Percentiles rank a stretch among this genome's conserved stretches.
phyloP scores from a whole-genome alignment of 2,329 filamentous ascomycete species.

The Exophiala calicioides region DNA sequence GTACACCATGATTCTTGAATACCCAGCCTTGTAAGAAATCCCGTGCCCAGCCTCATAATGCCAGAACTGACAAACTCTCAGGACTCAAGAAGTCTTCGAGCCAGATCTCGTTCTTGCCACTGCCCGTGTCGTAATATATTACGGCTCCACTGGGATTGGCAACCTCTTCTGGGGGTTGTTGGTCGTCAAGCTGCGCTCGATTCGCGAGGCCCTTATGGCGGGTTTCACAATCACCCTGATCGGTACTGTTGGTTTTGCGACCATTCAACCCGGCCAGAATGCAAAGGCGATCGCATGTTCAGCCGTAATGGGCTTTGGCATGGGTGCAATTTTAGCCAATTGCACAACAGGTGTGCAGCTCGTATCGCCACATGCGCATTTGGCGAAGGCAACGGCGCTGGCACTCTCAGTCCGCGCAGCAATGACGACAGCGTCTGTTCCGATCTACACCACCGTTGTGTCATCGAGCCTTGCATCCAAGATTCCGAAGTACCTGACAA shows the following conservation, averaged over 20 bases:
- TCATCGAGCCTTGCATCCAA: slow-evolving; percentile 3
- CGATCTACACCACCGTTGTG: slow-evolving; percentile 4
- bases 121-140: background rate
- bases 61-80: background rate
- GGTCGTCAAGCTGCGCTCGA: slow-evolving; percentile 1
- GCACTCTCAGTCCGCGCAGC: background rate
- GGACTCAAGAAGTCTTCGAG: slow-evolving; percentile 5
- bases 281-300: slow-evolving; percentile 4
- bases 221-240: slow-evolving; percentile 7
- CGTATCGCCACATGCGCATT: slow-evolving; percentile 7
- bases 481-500: slow-evolving; percentile 15
- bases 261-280: slow-evolving; percentile 11
- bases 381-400: slow-evolving; percentile 16
- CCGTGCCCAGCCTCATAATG: background rate
- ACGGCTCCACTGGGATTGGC: background rate
- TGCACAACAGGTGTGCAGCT: slow-evolving; percentile 16
- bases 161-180: slow-evolving; percentile 4
- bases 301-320: slow-evolving; percentile 11
- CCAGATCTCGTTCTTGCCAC: slow-evolving; percentile 5
- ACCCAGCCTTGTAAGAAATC: slow-evolving; percentile 17
- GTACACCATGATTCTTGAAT: slow-evolving; percentile 12
- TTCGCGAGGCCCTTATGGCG: slow-evolving; percentile 1
- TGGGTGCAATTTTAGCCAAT: slow-evolving; percentile 8
- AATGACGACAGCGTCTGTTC: background rate
- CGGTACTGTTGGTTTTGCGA: slow-evolving; percentile 12